A percentile compares a stretch with the other conserved stretches of the same genome.
Evolutionary conservation across 805 yeast genomes (phyloP).

Genomic region (Metschnikowia colocasiae): DNA sequence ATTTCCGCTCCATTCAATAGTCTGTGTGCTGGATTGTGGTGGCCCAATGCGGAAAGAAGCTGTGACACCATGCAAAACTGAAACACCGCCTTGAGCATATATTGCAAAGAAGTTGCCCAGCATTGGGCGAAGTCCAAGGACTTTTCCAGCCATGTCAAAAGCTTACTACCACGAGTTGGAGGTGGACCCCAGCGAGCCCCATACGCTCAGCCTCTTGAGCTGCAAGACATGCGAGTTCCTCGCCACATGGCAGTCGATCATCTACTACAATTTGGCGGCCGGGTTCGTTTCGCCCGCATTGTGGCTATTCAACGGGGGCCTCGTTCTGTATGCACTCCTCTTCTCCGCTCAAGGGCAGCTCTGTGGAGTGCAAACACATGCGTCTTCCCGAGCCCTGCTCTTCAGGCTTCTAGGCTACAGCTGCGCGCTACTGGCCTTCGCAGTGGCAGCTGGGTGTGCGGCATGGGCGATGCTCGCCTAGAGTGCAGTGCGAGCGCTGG

Average conservation of each 20-base stretch:
- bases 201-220: background rate
- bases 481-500: background rate
- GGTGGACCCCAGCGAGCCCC: background rate
- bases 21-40: background rate
- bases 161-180: background rate
- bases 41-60: background rate
- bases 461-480: background rate
- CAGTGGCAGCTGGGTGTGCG: constrained; percentile 3
- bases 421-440: constrained; percentile 3
- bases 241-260: constrained; percentile 9
- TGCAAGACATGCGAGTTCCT: constrained; percentile 12
- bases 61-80: background rate
- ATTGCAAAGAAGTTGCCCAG: background rate
- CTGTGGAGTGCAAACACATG: constrained; percentile 3
- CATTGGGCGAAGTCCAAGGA: too few species aligned
- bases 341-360: constrained; percentile 6
- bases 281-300: constrained; percentile 13
- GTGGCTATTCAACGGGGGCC: constrained; percentile 9
- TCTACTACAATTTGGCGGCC: constrained; percentile 13
- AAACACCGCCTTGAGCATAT: background rate
- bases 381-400: background rate
- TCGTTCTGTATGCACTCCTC: constrained; percentile 6
- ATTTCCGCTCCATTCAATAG: background rate
- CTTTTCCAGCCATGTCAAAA: background rate
- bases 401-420: constrained; percentile 4